These are phyloP conservation scores for Rhizophagus prolifer DNA, from an alignment of 192 early-diverging fungal genomes.

Conservation along the genomic window DNA sequence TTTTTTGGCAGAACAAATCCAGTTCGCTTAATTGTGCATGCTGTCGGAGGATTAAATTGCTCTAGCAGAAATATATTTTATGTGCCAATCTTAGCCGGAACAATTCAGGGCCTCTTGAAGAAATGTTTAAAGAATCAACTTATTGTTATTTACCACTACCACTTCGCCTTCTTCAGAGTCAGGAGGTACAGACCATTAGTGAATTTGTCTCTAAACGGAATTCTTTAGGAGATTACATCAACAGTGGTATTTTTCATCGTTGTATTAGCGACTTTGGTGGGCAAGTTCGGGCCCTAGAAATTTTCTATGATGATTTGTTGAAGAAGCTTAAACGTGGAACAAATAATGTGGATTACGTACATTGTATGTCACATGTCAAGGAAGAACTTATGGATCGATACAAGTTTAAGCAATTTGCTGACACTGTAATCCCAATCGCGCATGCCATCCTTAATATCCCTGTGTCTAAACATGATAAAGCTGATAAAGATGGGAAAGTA, in stretches of 20 bases:
- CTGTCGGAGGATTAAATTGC: neutral
- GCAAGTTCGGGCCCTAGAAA: constrained; percentile 4
- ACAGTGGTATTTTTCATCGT: neutral
- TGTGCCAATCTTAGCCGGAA: constrained; percentile 2
- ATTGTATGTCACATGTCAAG: neutral
- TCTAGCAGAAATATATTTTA: neutral
- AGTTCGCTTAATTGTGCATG: neutral
- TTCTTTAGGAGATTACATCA: neutral
- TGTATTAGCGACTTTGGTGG: constrained; percentile 16
- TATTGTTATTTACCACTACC: neutral
- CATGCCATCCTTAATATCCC: no score
- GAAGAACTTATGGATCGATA: constrained; percentile 1
- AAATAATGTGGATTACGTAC: neutral
- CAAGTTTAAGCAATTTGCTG: neutral
- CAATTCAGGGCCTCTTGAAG: constrained; percentile 23
- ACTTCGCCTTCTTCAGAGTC: neutral
- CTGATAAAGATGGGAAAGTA: no score
- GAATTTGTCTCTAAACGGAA: neutral
- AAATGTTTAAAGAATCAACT: neutral
- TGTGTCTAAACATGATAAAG: no score
- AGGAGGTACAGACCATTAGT: neutral
- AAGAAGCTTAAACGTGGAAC: neutral
- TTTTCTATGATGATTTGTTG: neutral
- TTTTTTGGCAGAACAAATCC: no score
- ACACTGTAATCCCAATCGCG: neutral